A percentile compares a stretch with the other conserved stretches of the same genome.
These are phyloP conservation scores for Iberis pinnata DNA, from an alignment of 345 rosid genomes.

Conservation along the genomic window DNA sequence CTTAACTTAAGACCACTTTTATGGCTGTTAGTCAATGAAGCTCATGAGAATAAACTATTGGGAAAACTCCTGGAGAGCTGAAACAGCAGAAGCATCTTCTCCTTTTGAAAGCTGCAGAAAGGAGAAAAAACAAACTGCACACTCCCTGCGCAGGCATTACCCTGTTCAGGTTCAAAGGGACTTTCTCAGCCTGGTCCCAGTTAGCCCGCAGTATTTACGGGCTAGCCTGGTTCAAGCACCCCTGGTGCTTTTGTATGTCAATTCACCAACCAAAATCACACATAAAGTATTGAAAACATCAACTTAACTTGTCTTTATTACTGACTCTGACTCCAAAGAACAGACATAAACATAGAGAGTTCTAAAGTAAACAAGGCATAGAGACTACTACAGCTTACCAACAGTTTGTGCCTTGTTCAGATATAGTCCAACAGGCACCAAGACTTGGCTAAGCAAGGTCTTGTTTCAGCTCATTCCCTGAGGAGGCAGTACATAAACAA, in stretches of 20 bases:
- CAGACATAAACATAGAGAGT: conserved; percentile 30
- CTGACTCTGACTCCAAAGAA: conserved; percentile 16
- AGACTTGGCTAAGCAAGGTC: conserved; percentile 17
- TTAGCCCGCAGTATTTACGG: conserved; percentile 17
- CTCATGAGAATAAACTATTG: background rate
- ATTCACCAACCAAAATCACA: conserved; percentile 24
- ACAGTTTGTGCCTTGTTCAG: conserved; percentile 24
- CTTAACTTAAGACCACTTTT: too few relatives aligned
- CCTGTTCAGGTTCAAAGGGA: conserved; percentile 99
- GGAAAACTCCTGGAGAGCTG: background rate
- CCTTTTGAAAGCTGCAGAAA: conserved; percentile 40
- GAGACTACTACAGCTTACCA: conserved; percentile 55
- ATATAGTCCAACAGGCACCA: conserved; percentile 12
- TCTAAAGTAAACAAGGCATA: conserved; percentile 29
- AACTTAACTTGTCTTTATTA: conserved; percentile 35
- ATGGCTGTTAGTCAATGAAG: background rate
- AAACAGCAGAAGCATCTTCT: conserved; percentile 31
- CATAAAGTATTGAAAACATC: conserved; percentile 13
- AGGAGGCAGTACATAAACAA: conserved; percentile 4
- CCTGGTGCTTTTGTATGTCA: conserved; percentile 93
- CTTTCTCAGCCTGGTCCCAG: conserved; percentile 92
- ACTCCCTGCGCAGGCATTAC: conserved; percentile 99
- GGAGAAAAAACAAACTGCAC: conserved; percentile 52
- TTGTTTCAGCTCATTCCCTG: conserved; percentile 15
- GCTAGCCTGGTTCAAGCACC: conserved; percentile 67